Percentiles rank a stretch among this genome's conserved stretches.
phyloP scores from a whole-genome alignment of 2,329 filamentous ascomycete genomes.

The Aspergillus hortae region DNA sequence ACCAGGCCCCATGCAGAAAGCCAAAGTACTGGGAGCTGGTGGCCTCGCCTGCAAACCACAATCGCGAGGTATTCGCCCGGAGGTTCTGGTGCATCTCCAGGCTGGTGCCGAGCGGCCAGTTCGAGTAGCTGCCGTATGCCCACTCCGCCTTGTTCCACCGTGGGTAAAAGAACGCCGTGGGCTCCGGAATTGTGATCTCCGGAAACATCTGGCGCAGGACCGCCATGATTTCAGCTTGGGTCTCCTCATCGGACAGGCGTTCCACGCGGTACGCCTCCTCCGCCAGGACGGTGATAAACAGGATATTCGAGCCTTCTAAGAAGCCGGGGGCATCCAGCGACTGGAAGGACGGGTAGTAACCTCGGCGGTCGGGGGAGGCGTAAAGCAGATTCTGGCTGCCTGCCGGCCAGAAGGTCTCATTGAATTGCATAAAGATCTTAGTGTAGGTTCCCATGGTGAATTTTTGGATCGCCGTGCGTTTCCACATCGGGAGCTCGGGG shows the following conservation, averaged over 20 bases:
- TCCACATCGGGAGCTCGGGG: conserved; percentile 61
- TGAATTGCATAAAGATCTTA: conserved; percentile 69
- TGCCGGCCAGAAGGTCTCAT: conserved; percentile 60
- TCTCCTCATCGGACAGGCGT: conserved; percentile 56
- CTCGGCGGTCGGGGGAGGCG: conserved; percentile 46
- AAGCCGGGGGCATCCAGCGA: conserved; percentile 58
- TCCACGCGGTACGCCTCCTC: conserved; percentile 58
- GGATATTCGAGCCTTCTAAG: conserved; percentile 58
- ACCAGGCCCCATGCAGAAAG: conserved; percentile 62
- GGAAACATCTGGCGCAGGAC: conserved; percentile 60
- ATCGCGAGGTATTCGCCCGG: conserved; percentile 57
- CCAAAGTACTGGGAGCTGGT: conserved; percentile 63
- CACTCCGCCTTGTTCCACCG: conserved; percentile 53
- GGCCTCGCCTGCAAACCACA: conserved; percentile 65
- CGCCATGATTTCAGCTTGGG: conserved; percentile 53
- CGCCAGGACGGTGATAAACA: conserved; percentile 62
- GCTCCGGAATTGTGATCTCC: conserved; percentile 54
- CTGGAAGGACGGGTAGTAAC: conserved; percentile 62
- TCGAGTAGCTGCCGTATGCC: conserved; percentile 62
- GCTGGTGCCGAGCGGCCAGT: conserved; percentile 63
- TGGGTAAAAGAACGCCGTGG: conserved; percentile 59
- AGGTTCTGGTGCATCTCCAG: conserved; percentile 66
- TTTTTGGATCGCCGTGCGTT: conserved; percentile 58
- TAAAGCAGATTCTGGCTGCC: conserved; percentile 55
- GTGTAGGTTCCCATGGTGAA: conserved; percentile 71